phyloP scores from a whole-genome alignment of 441 rosid genomes.

The Euphorbia celastroides region DNA sequence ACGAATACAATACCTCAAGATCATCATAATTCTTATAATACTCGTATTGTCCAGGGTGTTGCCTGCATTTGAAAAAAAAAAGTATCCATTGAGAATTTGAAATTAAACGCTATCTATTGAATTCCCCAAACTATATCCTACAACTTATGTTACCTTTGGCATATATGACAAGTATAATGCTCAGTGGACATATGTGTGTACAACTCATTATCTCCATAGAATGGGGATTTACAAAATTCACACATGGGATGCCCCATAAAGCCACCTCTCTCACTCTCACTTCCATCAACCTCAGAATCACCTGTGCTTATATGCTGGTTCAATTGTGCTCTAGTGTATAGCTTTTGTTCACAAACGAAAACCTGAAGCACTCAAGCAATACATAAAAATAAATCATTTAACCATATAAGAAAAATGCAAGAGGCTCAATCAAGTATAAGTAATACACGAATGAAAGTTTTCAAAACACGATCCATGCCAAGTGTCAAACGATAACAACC shows the following conservation, averaged over 20 bases:
- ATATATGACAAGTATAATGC: conserved; percentile 86
- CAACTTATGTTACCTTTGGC: conserved; percentile 57
- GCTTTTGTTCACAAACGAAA: conserved; percentile 87
- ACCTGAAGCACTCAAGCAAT: conserved; percentile 39
- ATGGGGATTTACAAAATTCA: conserved; percentile 77
- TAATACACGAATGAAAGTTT: not conserved
- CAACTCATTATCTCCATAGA: conserved; percentile 89
- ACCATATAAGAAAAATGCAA: conserved; percentile 1
- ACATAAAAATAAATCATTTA: conserved; percentile 4
- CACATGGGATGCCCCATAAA: conserved; percentile 91
- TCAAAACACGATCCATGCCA: not conserved
- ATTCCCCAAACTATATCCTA: not conserved
- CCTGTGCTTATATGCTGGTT: conserved; percentile 79
- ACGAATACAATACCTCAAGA: conserved; percentile 56
- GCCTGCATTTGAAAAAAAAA: conserved; percentile 44
- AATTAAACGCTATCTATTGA: not conserved
- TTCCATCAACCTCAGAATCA: conserved; percentile 92
- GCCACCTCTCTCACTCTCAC: conserved; percentile 95
- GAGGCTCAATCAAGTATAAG: not conserved
- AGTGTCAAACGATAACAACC: not conserved
- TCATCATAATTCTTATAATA: conserved; percentile 88
- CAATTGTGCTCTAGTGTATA: conserved; percentile 70
- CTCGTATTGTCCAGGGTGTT: conserved; percentile 83
- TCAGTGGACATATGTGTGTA: conserved; percentile 88
- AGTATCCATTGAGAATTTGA: conserved; percentile 2